phyloP scores from a whole-genome alignment of 1,284 basidiomycete genomes.

The Phlebopus sp. region DNA sequence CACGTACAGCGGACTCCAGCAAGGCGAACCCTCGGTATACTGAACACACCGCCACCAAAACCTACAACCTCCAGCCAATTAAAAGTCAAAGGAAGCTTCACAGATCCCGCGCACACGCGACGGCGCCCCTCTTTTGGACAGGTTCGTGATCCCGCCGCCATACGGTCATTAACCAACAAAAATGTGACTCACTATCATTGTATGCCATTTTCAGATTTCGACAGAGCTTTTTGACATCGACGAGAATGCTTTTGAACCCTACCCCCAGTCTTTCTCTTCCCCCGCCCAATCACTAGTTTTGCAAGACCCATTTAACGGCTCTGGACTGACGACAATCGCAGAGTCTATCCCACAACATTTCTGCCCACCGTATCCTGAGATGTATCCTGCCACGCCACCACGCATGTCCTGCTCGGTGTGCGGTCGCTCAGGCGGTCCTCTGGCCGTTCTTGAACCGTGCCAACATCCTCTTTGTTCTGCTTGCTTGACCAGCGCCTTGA shows the following conservation, averaged over 20 bases:
- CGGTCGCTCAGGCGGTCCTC: constrained; percentile 40
- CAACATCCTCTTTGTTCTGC: constrained; percentile 69
- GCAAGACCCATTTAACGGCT: constrained; percentile 31
- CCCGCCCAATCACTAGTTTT: constrained; percentile 29
- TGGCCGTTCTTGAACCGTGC: constrained; percentile 72
- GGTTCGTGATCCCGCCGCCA: constrained; percentile 32
- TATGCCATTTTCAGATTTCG: constrained; percentile 37
- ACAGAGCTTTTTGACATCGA: constrained; percentile 71
- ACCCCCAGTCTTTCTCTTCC: constrained; percentile 43
- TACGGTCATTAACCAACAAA: constrained; percentile 10
- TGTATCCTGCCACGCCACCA: constrained; percentile 18
- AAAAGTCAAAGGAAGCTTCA: constrained; percentile 65
- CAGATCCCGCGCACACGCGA: constrained; percentile 67
- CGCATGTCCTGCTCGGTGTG: constrained; percentile 48
- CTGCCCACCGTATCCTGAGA: constrained; percentile 22
- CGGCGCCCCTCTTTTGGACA: constrained; percentile 53
- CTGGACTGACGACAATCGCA: constrained; percentile 25
- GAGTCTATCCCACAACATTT: constrained; percentile 25
- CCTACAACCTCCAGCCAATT: constrained; percentile 53
- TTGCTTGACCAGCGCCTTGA: constrained; percentile 77
- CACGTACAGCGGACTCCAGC: constrained; percentile 23
- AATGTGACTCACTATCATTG: constrained; percentile 23
- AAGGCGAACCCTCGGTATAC: constrained; percentile 31
- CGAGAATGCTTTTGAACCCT: constrained; percentile 59
- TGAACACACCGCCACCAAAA: constrained; percentile 70